Base-by-base conservation (phyloP, 495 filamentous ascomycete species). In the Penicillium robsamsonii region DNA sequence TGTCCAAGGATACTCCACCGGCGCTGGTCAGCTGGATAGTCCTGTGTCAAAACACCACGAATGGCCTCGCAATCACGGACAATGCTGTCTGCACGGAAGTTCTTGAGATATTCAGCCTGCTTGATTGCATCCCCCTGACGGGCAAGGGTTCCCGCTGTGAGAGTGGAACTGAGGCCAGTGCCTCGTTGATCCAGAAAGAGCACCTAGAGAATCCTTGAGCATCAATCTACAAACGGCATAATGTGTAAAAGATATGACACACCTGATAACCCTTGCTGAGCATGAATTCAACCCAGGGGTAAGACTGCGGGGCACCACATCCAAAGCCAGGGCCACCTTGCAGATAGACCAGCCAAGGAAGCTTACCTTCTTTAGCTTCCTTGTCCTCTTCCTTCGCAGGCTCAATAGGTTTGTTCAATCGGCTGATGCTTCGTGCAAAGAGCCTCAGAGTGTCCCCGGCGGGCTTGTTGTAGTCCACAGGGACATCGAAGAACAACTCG, bases 1-100 rank as follows among this genome's bases (percentile, higher is more conserved):
- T 97, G 93, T 11, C 94, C 94, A 46, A 95, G 84, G 31, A 90
- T 77, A 41, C 75, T 85, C 93, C 94, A 97, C 72, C 88, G 88
- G 62, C 84, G 81, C 63, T 89, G 84, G 15, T 86, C 84, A 18
- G 79, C 74, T 1, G 89, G 86, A 44, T 85, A 89, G 18, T 87
- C 83, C 4, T 76, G 71, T 0, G 87, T 92, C 56, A 97, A 74
- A 29, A 76, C 84, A 50, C 84, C 77, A 1, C 93, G 81, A 20
- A 97, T 83, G 10, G 92, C 91, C 63, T 97, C 93, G 55, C 87
- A 90, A 62, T 97, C 93, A 47, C 82, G 84, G 31, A 97, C 92
- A 46, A 90, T 92, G 58, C 78, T 92, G 71, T 96, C 92, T 13
- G 93, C 93, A 25, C 94, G 84, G 73, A 96, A 96, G 37, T 84